Percentiles rank a stretch among this genome's conserved stretches.
These are phyloP conservation scores for Musa itinerans DNA, from an alignment of 176 grass and related monocot species.

Conservation along the genomic window DNA sequence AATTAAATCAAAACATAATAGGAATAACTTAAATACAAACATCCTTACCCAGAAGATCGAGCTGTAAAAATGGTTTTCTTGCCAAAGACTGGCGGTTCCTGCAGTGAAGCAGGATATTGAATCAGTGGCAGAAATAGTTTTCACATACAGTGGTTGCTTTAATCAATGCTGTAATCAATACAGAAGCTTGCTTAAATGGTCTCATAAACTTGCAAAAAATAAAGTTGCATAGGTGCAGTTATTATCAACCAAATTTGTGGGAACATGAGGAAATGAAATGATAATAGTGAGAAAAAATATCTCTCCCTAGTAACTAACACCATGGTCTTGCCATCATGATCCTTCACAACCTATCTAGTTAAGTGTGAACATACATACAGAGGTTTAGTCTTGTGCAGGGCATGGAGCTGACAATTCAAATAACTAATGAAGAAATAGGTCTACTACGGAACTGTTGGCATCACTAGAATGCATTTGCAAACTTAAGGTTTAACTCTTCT, in stretches of 20 bases:
- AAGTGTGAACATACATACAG: no score
- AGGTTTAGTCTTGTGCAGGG: no score
- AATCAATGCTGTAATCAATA: neutral
- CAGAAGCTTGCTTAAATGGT: neutral
- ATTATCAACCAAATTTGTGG: neutral
- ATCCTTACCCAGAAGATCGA: constrained; percentile 68
- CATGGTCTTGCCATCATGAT: no score
- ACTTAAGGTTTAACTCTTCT: no score
- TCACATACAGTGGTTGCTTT: neutral
- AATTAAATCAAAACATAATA: neutral
- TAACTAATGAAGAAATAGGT: no score
- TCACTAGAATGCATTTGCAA: no score
- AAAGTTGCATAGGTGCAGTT: neutral
- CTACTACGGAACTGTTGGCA: no score
- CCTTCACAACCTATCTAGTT: no score
- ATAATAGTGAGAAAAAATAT: neutral
- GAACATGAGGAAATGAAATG: neutral
- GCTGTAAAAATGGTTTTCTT: constrained; percentile 94
- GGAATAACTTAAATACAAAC: neutral
- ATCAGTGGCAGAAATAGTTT: constrained; percentile 7
- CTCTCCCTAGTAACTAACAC: no score
- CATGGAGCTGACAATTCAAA: no score
- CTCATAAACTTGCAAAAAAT: neutral
- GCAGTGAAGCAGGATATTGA: constrained; percentile 24
- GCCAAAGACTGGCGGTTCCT: constrained; percentile 97